Evolutionary conservation across 305 asterid species (phyloP).

Genomic region (Rubia tinctorum): DNA sequence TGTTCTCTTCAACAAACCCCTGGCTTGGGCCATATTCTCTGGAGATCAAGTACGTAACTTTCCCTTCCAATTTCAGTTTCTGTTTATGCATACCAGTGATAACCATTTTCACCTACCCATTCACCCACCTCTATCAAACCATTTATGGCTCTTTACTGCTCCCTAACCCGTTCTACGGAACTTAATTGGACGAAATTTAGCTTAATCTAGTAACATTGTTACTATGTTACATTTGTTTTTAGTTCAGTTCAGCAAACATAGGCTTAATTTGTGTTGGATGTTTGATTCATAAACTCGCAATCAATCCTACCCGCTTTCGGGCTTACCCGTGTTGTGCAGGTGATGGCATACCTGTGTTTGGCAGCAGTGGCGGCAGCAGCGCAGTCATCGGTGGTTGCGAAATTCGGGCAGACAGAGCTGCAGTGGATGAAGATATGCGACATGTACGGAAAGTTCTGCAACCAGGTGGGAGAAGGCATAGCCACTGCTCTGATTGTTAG

Average conservation of each 20-base stretch:
- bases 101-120: constrained; percentile 1
- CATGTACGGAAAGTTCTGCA: constrained; percentile 71
- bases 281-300: too few relatives aligned
- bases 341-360: constrained; percentile 68
- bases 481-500: constrained; percentile 57
- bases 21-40: constrained; percentile 96
- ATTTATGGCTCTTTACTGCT: constrained; percentile 11
- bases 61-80: neutral
- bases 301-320: too few relatives aligned
- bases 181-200: too few relatives aligned
- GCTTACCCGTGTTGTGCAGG: constrained; percentile 26
- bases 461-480: constrained; percentile 76
- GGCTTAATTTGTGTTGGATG: too few relatives aligned
- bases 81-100: neutral
- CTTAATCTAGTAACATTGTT: too few relatives aligned
- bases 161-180: too few relatives aligned
- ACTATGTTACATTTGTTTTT: too few relatives aligned
- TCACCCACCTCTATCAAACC: neutral
- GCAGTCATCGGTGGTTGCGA: constrained; percentile 57
- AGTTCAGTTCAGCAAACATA: too few relatives aligned
- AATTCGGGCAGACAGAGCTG: constrained; percentile 64
- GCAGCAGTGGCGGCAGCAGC: constrained; percentile 76
- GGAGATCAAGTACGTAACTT: constrained; percentile 70
- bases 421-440: constrained; percentile 90
- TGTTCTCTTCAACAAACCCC: constrained; percentile 74